Conservation (phyloP, 1,284 basidiomycete genomes). For the Puccinia polysora region DNA sequence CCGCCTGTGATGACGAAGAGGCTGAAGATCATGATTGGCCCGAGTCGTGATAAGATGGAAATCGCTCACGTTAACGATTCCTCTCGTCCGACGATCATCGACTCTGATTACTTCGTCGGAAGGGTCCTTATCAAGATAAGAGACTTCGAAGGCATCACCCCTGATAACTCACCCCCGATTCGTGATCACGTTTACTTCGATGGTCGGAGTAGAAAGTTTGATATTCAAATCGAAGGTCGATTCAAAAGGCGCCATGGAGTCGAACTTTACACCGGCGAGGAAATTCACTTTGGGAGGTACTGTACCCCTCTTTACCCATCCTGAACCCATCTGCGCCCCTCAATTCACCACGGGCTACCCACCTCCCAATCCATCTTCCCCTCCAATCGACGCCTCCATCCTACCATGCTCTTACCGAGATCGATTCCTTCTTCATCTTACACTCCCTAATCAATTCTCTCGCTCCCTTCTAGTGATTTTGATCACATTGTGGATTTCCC, state of each 20-base stretch:
- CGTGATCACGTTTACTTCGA: conserved; percentile 48
- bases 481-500: conserved; percentile 50
- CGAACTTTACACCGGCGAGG: conserved; percentile 48
- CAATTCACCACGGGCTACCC: too few species aligned
- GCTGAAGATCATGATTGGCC: conserved; percentile 53
- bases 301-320: not conserved
- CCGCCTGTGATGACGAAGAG: conserved; percentile 45
- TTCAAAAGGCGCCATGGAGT: conserved; percentile 51
- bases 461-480: conserved; percentile 46
- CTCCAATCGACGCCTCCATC: too few species aligned
- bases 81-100: conserved; percentile 53
- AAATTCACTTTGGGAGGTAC: conserved; percentile 48
- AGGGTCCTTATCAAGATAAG: conserved; percentile 54
- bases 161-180: conserved; percentile 47
- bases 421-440: not conserved
- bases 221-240: conserved; percentile 55
- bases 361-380: not conserved
- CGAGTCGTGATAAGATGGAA: conserved; percentile 52
- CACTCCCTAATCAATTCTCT: not conserved
- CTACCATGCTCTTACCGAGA: not conserved
- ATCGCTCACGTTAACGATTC: conserved; percentile 53
- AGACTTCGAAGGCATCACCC: conserved; percentile 52
- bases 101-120: conserved; percentile 54
- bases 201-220: conserved; percentile 54
- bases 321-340: not conserved